These are phyloP conservation scores for Cryptosporidium tyzzeri DNA, from an alignment of 169 alveolate genomes.

Conservation along the genomic window DNA sequence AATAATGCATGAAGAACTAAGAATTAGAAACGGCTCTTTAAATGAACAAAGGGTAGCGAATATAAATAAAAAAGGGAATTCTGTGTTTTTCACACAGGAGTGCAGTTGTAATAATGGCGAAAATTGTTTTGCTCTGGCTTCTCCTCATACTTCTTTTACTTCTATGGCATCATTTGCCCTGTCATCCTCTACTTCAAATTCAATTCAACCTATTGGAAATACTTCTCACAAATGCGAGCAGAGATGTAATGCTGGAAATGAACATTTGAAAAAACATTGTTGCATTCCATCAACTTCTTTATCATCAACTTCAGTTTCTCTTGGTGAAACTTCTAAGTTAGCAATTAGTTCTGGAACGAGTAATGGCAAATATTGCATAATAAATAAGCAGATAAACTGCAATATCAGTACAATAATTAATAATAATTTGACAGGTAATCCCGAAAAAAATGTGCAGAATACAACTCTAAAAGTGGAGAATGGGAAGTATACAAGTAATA, in stretches of 20 bases:
- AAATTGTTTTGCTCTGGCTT: conserved; percentile 26
- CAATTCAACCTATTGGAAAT: conserved; percentile 24
- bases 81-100: conserved; percentile 8
- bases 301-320: conserved; percentile 48
- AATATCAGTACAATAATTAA: background rate
- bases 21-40: conserved; percentile 3
- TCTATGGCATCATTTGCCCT: conserved; percentile 63
- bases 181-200: conserved; percentile 37
- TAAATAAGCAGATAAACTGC: background rate
- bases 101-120: conserved; percentile 67
- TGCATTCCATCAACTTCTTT: conserved; percentile 61
- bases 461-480: background rate
- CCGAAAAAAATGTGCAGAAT: background rate
- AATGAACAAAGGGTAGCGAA: background rate
- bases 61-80: conserved; percentile 3
- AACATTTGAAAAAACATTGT: conserved; percentile 35
- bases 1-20: conserved; percentile 67
- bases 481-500: background rate
- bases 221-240: conserved; percentile 5
- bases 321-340: conserved; percentile 9
- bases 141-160: conserved; percentile 17
- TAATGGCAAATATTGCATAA: background rate
- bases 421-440: background rate
- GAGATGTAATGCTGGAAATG: conserved; percentile 14
- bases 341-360: background rate